Percentiles rank a stretch among this genome's conserved stretches.
phyloP scores from a whole-genome alignment of 2,329 filamentous ascomycete genomes.

The Chaetomium strumarium region DNA sequence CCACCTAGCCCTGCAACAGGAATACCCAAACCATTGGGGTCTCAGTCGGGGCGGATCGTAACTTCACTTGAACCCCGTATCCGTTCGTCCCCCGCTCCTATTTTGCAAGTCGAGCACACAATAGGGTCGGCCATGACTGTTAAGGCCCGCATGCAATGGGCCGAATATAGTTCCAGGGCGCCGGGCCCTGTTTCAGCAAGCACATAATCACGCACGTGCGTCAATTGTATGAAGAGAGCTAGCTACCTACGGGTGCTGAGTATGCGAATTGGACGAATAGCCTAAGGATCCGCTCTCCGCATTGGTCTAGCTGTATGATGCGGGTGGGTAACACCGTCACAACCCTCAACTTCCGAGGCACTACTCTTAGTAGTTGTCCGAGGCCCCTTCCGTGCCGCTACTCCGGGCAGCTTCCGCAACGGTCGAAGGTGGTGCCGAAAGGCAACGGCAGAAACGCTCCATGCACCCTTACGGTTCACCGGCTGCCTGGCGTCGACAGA shows the following conservation, averaged over 20 bases:
- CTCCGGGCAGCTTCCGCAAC: conserved; percentile 12
- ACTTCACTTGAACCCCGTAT: not conserved
- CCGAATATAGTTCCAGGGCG: conserved; percentile 8
- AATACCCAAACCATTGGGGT: conserved; percentile 5
- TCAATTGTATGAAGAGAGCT: not conserved
- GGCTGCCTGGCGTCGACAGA: not conserved
- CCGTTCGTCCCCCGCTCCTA: not conserved
- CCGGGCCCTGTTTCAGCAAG: conserved; percentile 5
- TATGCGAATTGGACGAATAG: not conserved
- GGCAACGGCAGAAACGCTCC: conserved; percentile 1
- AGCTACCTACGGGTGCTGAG: not conserved
- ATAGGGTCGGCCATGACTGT: not conserved
- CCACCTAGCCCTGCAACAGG: not conserved
- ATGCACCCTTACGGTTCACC: not conserved
- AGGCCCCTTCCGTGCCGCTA: conserved; percentile 10
- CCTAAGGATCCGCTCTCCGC: not conserved
- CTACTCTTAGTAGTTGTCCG: not conserved
- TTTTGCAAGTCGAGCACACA: not conserved
- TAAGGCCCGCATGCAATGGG: conserved; percentile 1
- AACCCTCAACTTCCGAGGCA: conserved; percentile 3
- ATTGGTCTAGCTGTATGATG: not conserved
- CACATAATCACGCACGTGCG: not conserved
- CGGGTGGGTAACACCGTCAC: conserved; percentile 8
- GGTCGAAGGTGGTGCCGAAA: not conserved
- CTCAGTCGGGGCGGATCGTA: conserved; percentile 1